Percentiles rank a stretch among this genome's conserved stretches.
These are phyloP conservation scores for Cardamine occulta DNA, from an alignment of 345 rosid genomes.

Conservation along the genomic window DNA sequence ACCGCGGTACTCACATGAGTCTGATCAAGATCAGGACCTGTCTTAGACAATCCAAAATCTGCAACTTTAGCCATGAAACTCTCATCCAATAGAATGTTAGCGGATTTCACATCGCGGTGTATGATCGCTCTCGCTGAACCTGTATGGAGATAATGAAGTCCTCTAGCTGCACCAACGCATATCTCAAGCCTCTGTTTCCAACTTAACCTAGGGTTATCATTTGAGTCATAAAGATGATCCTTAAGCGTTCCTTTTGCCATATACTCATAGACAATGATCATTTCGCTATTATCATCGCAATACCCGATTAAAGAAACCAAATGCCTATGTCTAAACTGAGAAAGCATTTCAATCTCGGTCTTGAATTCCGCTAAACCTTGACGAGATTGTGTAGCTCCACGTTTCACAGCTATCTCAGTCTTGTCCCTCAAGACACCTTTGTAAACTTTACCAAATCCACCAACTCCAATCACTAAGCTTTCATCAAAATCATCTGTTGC, in stretches of 20 bases:
- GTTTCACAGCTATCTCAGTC: slow-evolving; percentile 67
- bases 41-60: slow-evolving; percentile 71
- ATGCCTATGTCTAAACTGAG: slow-evolving; percentile 74
- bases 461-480: slow-evolving; percentile 60
- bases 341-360: slow-evolving; percentile 73
- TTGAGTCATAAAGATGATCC: slow-evolving; percentile 56
- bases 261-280: slow-evolving; percentile 76
- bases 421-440: slow-evolving; percentile 59
- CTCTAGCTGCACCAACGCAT: slow-evolving; percentile 72
- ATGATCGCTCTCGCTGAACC: slow-evolving; percentile 65
- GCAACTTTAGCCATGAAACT: slow-evolving; percentile 76
- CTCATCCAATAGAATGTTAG: slow-evolving; percentile 69
- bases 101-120: slow-evolving; percentile 76
- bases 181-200: slow-evolving; percentile 72
- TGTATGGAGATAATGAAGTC: slow-evolving; percentile 79
- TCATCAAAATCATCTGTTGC: slow-evolving; percentile 62
- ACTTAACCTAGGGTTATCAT: slow-evolving; percentile 48
- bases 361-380: slow-evolving; percentile 66
- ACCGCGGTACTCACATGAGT: slow-evolving; percentile 80
- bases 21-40: slow-evolving; percentile 69
- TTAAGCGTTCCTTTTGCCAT: slow-evolving; percentile 76
- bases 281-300: slow-evolving; percentile 62
- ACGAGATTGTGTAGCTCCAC: slow-evolving; percentile 56
- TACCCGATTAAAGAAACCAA: slow-evolving; percentile 71
- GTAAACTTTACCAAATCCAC: slow-evolving; percentile 77